These are phyloP conservation scores for Claviceps monticola DNA, from an alignment of 2,329 filamentous ascomycete genomes.

Conservation along the genomic window DNA sequence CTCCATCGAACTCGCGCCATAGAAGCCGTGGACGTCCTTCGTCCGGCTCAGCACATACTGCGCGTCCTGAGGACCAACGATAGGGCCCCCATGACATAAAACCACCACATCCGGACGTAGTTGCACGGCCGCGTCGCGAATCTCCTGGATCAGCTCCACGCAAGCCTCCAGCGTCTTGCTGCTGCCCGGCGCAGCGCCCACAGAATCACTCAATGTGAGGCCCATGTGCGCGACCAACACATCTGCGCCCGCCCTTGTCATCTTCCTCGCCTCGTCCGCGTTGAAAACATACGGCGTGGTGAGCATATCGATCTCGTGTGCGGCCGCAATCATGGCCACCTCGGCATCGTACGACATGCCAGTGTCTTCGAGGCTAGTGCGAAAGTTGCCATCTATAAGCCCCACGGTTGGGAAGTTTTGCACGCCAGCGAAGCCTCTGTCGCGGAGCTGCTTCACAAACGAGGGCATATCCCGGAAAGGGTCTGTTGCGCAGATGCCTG, in stretches of 20 bases:
- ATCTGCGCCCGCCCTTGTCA: slow-evolving; percentile 52
- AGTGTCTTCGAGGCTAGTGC: slow-evolving; percentile 55
- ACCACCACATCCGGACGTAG: slow-evolving; percentile 42
- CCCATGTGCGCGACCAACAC: slow-evolving; percentile 57
- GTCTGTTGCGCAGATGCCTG: slow-evolving; percentile 58
- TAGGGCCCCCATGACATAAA: slow-evolving; percentile 55
- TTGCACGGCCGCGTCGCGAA: slow-evolving; percentile 44
- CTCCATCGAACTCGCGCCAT: slow-evolving; percentile 57
- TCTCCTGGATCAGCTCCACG: slow-evolving; percentile 46
- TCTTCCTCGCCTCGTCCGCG: slow-evolving; percentile 43
- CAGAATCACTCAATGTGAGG: slow-evolving; percentile 48
- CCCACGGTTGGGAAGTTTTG: slow-evolving; percentile 66
- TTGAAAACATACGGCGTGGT: slow-evolving; percentile 61
- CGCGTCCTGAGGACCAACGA: slow-evolving; percentile 49
- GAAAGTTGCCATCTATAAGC: slow-evolving; percentile 53
- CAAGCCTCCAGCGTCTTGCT: slow-evolving; percentile 47
- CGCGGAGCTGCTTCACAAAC: slow-evolving; percentile 46
- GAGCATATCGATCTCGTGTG: slow-evolving; percentile 44
- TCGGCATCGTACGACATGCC: slow-evolving; percentile 56
- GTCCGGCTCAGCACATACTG: slow-evolving; percentile 46
- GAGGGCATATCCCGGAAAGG: slow-evolving; percentile 48
- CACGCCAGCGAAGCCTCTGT: slow-evolving; percentile 52
- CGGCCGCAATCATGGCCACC: slow-evolving; percentile 51
- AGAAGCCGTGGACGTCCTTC: slow-evolving; percentile 54
- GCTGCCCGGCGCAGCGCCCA: slow-evolving; percentile 44